Conservation (phyloP, 495 filamentous ascomycete species). For the Chaetomium cochliodes region DNA sequence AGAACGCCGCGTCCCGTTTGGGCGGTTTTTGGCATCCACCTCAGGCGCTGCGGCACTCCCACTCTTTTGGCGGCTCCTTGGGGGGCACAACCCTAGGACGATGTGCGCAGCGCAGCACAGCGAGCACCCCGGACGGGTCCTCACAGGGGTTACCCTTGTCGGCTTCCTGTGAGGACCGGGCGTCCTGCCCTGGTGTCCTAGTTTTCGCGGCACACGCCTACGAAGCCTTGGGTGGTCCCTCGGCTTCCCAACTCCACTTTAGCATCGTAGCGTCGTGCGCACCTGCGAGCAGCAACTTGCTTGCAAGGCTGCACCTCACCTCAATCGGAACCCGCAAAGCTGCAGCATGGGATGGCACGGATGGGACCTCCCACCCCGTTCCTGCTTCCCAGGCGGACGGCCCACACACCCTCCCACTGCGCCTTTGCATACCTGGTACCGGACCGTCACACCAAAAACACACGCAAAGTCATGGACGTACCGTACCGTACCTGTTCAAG, state of each 20-base stretch:
- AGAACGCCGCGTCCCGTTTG: conserved; percentile 17
- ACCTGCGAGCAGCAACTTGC: conserved; percentile 15
- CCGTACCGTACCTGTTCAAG: conserved; percentile 9
- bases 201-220: neutral
- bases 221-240: neutral
- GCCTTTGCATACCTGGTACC: conserved; percentile 21
- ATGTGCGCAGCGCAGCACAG: conserved; percentile 7
- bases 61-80: conserved; percentile 5
- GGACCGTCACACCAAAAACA: conserved; percentile 24
- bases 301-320: neutral
- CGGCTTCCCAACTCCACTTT: neutral
- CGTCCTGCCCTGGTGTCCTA: too few species aligned
- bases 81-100: conserved; percentile 4
- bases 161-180: conserved; percentile 13
- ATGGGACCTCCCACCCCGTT: conserved; percentile 4
- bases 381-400: conserved; percentile 15
- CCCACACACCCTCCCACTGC: conserved; percentile 23
- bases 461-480: conserved; percentile 16
- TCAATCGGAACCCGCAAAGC: conserved; percentile 2
- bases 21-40: conserved; percentile 13
- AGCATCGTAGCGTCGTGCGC: conserved; percentile 15
- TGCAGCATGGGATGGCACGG: neutral
- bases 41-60: conserved; percentile 6
- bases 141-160: conserved; percentile 10
- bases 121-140: conserved; percentile 8